Conservation (phyloP, 2,329 filamentous ascomycete genomes). For the Sphaerostilbella broomeana region DNA sequence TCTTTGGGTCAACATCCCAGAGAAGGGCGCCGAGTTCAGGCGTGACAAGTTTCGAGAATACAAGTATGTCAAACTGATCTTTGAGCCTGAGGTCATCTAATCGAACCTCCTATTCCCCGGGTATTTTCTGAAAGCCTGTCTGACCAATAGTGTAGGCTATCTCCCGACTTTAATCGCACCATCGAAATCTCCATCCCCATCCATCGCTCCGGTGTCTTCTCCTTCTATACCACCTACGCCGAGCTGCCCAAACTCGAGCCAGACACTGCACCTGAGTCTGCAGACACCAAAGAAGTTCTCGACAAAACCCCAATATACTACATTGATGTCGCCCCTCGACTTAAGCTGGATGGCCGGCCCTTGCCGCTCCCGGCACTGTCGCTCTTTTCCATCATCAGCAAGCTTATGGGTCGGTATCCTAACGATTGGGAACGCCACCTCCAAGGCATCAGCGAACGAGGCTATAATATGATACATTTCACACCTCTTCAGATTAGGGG, state of each 20-base stretch:
- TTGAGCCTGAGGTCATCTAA: too few relatives aligned
- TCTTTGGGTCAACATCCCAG: constrained; percentile 93
- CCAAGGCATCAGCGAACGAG: constrained; percentile 77
- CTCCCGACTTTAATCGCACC: constrained; percentile 86
- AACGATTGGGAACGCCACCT: constrained; percentile 86
- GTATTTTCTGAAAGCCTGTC: not conserved
- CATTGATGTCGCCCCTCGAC: constrained; percentile 81
- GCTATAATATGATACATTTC: constrained; percentile 99
- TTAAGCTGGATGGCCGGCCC: constrained; percentile 65
- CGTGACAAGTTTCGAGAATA: constrained; percentile 78
- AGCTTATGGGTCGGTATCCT: constrained; percentile 94
- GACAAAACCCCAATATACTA: constrained; percentile 76
- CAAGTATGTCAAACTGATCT: constrained; percentile 59
- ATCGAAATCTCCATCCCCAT: constrained; percentile 88
- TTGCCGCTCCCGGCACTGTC: constrained; percentile 83
- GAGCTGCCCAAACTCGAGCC: constrained; percentile 64
- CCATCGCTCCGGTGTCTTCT: constrained; percentile 75
- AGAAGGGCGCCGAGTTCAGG: constrained; percentile 66
- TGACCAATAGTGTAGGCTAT: constrained; percentile 51
- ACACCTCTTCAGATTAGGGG: constrained; percentile 87
- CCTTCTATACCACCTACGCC: constrained; percentile 89
- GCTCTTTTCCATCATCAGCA: constrained; percentile 90
- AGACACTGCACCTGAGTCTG: constrained; percentile 19
- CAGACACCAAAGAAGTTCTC: constrained; percentile 35
- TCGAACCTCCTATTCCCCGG: not conserved